Evolutionary conservation across 306 rosid genomes (phyloP), one percentile per base, ranked within the genome.

Genomic region (Cajanus cajan): DNA sequence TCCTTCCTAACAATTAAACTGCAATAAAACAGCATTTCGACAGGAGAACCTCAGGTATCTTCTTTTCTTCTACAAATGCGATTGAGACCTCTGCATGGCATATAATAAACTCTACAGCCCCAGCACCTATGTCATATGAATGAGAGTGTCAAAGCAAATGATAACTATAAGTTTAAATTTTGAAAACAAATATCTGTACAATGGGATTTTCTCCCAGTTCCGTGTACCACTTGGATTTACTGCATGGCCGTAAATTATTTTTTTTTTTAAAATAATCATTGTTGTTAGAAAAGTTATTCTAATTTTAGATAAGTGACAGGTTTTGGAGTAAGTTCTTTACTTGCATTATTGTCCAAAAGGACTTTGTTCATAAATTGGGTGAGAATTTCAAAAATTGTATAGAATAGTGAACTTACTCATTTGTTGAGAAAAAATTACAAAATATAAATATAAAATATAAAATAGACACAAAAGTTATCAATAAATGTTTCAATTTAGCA

Each of bases 71-170:
- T 37, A 50, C 88, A 88, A 92, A 92, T 81, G 91, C 82, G 24
- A 95, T 86, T 67, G 96, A 81, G 73, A 92, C 83, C 82, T 95
- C 98, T 24, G 98, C 90, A 77, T 95, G 98, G 78, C 82, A 74
- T 77, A 95, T 89, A 48, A 92, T 86, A 81, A 92, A 95, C 73
- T 95, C 98, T 81, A 95, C 74, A 72, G 97, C 98, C 48, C 89
- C 92, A 28, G 97, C 93, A 88, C 98, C 98, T 95, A 75, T 51
- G 71, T 79, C 77, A 75, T 80, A 61, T 50, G 78, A 33, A 81
- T 59, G 73, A 78, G 51, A 71, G 78, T 52, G 83, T 67, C 48
- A 79, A 81, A 76, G 74, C 31, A 67, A 73, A 43, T 68, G 34
- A 80, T 45, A 40, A 71, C 4, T 25, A 48, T n/a, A 58, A 19